Evolutionary conservation across 2,329 filamentous ascomycete species (phyloP).

Genomic region (Teratosphaeria viscida): DNA sequence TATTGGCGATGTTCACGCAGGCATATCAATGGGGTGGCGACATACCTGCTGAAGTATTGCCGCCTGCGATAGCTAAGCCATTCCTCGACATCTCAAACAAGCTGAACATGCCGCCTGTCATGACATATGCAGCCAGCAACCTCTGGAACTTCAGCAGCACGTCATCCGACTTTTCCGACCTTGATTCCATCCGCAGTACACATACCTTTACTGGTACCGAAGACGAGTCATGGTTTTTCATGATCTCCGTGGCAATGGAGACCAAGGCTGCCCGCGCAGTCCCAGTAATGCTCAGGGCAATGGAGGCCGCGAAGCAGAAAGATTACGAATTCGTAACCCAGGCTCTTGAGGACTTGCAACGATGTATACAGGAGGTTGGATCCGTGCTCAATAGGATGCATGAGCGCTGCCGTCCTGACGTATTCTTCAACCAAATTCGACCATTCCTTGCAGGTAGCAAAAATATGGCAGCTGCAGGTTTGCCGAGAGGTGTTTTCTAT

Average conservation of each 20-base stretch:
- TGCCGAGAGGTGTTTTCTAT: slow-evolving; percentile 79
- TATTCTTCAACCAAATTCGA: slow-evolving; percentile 94
- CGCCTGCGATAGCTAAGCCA: slow-evolving; percentile 71
- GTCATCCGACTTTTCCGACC: slow-evolving; percentile 64
- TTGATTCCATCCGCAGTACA: slow-evolving; percentile 73
- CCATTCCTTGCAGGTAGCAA: slow-evolving; percentile 92
- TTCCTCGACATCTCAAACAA: slow-evolving; percentile 60
- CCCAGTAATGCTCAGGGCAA: slow-evolving; percentile 77
- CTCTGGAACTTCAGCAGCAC: slow-evolving; percentile 93
- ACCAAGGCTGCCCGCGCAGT: slow-evolving; percentile 79
- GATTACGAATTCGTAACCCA: slow-evolving; percentile 63
- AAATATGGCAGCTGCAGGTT: slow-evolving; percentile 90
- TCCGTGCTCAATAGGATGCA: slow-evolving; percentile 77
- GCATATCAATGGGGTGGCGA: slow-evolving; percentile 82
- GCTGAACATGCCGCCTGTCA: slow-evolving; percentile 80
- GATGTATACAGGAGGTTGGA: slow-evolving; percentile 75
- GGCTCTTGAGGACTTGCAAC: slow-evolving; percentile 68
- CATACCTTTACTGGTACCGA: slow-evolving; percentile 84
- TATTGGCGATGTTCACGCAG: slow-evolving; percentile 70
- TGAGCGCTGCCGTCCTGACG: slow-evolving; percentile 83
- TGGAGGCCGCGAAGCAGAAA: slow-evolving; percentile 62
- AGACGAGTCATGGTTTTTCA: slow-evolving; percentile 97
- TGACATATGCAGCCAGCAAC: slow-evolving; percentile 82
- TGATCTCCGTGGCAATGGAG: slow-evolving; percentile 91
- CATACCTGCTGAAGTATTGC: slow-evolving; percentile 56